Base-by-base conservation (phyloP, 2,329 filamentous ascomycete genomes). In the Exophiala spinifera region DNA sequence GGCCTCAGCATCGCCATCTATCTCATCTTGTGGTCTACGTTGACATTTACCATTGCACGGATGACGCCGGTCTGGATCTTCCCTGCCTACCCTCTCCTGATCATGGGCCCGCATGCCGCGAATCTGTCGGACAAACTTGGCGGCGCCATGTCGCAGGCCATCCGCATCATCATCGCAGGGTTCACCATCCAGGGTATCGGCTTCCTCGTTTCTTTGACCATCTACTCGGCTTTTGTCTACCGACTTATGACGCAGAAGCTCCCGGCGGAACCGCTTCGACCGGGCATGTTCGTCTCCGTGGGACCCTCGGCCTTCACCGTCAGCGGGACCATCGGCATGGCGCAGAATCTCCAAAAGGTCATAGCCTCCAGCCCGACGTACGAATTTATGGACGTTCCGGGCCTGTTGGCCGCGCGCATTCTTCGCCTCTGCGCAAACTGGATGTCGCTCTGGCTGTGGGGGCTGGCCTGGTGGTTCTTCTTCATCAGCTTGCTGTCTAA, bases 21-120 rank as follows among this genome's bases (percentile, higher is more conserved):
- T 65, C 75, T 92, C 13, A 80, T 87, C 37, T 75, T 92, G 67
- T 85, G 82, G 82, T 83, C 79, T 1, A 85, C 82, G 0, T 79
- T 82, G 56, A 83, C 80, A 2, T 85, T 84, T 62, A 85, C 89
- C 0, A 88, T 94, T 45, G 86, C 88, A 31, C 84, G 84, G 49
- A 94, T 95, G 89, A 94, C 89, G 0, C 89, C 89, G 0, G 84
- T 90, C 15, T 94, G 89, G 89, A 90, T 92, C 51, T 94, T 94
- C 61, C 89, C 89, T 0, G 88, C 87, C 0, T 95, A 95, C 61
- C 88, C 89, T 0, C 77, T 94, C 19, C 79, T 95, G 3, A 81
- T 94, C 7, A 83, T 87, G 19, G 89, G 86, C 0, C 86, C 89
- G 0, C 84, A 91, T 62, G 89, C 86, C 3, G 79, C 80, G 15